These are phyloP conservation scores for Mycena galopus DNA, from an alignment of 768 basidiomycete species.

Conservation along the genomic window DNA sequence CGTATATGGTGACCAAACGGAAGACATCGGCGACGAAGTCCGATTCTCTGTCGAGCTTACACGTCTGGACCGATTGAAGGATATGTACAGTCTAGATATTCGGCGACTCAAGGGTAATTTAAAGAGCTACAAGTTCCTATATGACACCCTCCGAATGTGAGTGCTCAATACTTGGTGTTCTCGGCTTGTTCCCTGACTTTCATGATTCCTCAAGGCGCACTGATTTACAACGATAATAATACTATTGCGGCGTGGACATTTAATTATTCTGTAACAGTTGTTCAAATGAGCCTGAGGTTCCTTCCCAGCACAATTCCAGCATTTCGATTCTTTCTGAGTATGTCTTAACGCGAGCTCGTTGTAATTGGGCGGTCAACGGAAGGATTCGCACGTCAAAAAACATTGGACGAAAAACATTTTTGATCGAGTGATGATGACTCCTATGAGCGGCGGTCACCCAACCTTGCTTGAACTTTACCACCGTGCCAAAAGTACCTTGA, in stretches of 20 bases:
- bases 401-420: too few species aligned
- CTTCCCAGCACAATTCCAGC: too few species aligned
- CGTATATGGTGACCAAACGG: slow-evolving; percentile 73
- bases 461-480: too few species aligned
- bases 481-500: too few species aligned
- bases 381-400: too few species aligned
- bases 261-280: neutral
- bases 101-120: slow-evolving; percentile 89
- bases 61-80: slow-evolving; percentile 82
- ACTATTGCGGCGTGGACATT: neutral
- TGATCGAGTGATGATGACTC: too few species aligned
- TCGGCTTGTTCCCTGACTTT: neutral
- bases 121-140: slow-evolving; percentile 87
- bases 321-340: too few species aligned
- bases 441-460: too few species aligned
- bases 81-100: slow-evolving; percentile 90
- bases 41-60: slow-evolving; percentile 95
- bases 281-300: too few species aligned
- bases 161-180: slow-evolving; percentile 41
- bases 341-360: too few species aligned
- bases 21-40: slow-evolving; percentile 92
- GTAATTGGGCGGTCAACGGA: too few species aligned
- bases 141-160: slow-evolving; percentile 78
- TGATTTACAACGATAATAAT: slow-evolving; percentile 25
- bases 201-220: slow-evolving; percentile 18